Conservation (phyloP, 306 rosid species). For the Castanea mollissima region DNA sequence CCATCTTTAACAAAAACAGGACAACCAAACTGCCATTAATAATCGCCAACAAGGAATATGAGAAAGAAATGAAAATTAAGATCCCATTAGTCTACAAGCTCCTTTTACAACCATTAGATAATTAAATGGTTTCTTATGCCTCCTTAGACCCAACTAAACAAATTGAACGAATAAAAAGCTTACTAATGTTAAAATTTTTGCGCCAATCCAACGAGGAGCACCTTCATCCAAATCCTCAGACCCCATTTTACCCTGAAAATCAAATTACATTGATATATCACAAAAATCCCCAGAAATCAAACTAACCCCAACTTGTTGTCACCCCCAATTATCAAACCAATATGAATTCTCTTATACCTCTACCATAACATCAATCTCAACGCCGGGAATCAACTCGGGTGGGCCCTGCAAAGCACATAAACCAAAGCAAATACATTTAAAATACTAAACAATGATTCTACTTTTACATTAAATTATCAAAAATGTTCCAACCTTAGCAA, state of each 20-base stretch:
- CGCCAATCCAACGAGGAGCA: conserved; percentile 59
- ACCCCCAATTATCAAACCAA: background rate
- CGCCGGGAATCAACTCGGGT: conserved; percentile 81
- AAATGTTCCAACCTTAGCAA: conserved; percentile 52
- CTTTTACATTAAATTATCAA: background rate
- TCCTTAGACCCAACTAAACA: conserved; percentile 9
- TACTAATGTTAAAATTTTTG: conserved; percentile 66
- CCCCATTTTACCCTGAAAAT: conserved; percentile 26
- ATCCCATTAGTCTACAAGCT: background rate
- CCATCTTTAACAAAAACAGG: background rate
- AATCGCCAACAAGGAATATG: conserved; percentile 14
- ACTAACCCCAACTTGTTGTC: background rate
- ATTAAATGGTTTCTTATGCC: background rate
- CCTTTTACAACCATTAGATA: background rate
- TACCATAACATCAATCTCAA: conserved; percentile 68
- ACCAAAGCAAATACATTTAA: conserved; percentile 18
- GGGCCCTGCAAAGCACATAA: conserved; percentile 56
- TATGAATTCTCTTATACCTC: conserved; percentile 39
- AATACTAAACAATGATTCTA: conserved; percentile 1
- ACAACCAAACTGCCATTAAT: background rate
- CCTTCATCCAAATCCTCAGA: conserved; percentile 34
- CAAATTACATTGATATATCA: conserved; percentile 7
- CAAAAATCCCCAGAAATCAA: conserved; percentile 1
- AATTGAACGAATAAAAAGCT: conserved; percentile 25
- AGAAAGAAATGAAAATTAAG: conserved; percentile 6